Conservation (phyloP, 768 basidiomycete genomes). For the Pleurotus djamor region DNA sequence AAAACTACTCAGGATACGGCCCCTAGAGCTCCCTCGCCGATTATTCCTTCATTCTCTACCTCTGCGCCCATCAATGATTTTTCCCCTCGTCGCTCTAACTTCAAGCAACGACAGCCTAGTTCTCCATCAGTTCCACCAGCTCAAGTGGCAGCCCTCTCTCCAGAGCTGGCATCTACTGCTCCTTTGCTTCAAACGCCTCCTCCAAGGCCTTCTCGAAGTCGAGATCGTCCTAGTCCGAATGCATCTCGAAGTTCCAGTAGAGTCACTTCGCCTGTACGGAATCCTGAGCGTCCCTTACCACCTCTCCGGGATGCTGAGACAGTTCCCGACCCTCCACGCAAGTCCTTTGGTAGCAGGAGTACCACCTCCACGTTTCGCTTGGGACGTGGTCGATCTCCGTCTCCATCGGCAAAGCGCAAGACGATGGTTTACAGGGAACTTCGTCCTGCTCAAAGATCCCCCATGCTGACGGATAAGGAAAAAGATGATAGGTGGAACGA, state of each 20-base stretch:
- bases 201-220: background rate
- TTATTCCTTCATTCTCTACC: constrained; percentile 50
- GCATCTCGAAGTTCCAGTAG: background rate
- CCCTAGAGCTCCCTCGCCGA: constrained; percentile 29
- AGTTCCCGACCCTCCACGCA: background rate
- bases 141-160: constrained; percentile 6
- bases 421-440: constrained; percentile 50
- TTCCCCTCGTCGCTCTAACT: constrained; percentile 14
- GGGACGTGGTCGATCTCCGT: constrained; percentile 10
- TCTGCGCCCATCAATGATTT: constrained; percentile 46
- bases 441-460: constrained; percentile 23
- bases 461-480: constrained; percentile 59
- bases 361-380: constrained; percentile 10
- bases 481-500: constrained; percentile 74
- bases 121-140: constrained; percentile 7
- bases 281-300: background rate
- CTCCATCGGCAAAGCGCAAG: constrained; percentile 18
- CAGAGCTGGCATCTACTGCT: background rate
- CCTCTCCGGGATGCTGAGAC: background rate
- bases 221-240: background rate
- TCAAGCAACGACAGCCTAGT: background rate
- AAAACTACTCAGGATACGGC: background rate
- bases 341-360: constrained; percentile 1
- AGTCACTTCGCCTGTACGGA: background rate
- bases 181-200: background rate